phyloP scores from a whole-genome alignment of 805 yeast species.

The Wickerhamiella lipophila region DNA sequence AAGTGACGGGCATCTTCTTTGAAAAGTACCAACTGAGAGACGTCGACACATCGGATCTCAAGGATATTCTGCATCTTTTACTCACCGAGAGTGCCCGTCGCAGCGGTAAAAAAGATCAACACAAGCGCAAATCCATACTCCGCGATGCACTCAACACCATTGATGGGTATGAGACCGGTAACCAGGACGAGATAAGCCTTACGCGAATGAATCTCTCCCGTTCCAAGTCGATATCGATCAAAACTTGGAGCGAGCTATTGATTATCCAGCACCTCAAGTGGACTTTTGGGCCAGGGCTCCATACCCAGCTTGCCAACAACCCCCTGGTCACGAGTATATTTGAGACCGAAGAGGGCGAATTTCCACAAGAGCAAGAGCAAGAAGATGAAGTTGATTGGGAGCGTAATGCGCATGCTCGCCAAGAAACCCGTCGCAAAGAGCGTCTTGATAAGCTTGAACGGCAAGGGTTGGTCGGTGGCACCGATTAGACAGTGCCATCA shows the following conservation, averaged over 20 bases:
- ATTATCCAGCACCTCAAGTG: constrained; percentile 28
- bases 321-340: constrained; percentile 15
- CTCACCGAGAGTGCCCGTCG: constrained; percentile 43
- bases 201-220: constrained; percentile 23
- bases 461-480: constrained; percentile 10
- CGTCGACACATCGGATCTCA: constrained; percentile 30
- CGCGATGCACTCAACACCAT: constrained; percentile 12
- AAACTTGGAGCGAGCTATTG: constrained; percentile 27
- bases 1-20: constrained; percentile 43
- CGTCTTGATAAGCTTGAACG: constrained; percentile 16
- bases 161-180: constrained; percentile 4
- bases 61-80: constrained; percentile 30
- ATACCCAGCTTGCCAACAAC: constrained; percentile 28
- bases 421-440: constrained; percentile 12
- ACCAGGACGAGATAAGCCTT: constrained; percentile 11
- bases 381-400: constrained; percentile 9
- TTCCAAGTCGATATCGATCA: constrained; percentile 22
- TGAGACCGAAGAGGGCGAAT: neutral
- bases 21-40: constrained; percentile 38
- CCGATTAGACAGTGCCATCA: neutral
- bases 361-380: constrained; percentile 2
- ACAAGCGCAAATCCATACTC: constrained; percentile 35
- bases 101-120: constrained; percentile 50
- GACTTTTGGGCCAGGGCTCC: constrained; percentile 29
- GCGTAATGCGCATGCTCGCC: constrained; percentile 10